Base-by-base conservation (phyloP, 31 red algal genomes). In the Odonthalia washingtoniensis region DNA sequence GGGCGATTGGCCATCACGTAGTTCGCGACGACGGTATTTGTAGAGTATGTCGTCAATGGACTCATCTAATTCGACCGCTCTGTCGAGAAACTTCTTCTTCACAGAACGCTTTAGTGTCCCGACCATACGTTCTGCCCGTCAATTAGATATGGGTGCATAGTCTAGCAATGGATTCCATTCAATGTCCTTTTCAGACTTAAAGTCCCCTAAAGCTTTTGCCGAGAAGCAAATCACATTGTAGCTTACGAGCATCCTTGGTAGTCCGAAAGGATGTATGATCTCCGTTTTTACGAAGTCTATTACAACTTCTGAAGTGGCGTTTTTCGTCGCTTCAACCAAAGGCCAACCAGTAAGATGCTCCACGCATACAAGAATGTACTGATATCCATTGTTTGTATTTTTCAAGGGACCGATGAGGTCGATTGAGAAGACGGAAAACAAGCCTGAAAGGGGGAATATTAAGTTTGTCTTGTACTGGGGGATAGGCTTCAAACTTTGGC, bases 41-140 rank as follows among this genome's bases (percentile, higher is more conserved):
- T n/a, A n/a, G n/a, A n/a, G n/a, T n/a, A n/a, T n/a, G n/a, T n/a
- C n/a, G n/a, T n/a, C n/a, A n/a, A n/a, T n/a, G n/a, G n/a, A n/a
- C n/a, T n/a, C n/a, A n/a, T n/a, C n/a, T n/a, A n/a, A n/a, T n/a
- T n/a, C n/a, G n/a, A n/a, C n/a, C n/a, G n/a, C n/a, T n/a, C n/a
- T n/a, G n/a, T n/a, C n/a, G n/a, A n/a, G n/a, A n/a, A n/a, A n/a
- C n/a, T n/a, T n/a, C n/a, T n/a, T n/a, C n/a, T n/a, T n/a, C n/a
- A n/a, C n/a, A n/a, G n/a, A n/a, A n/a, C n/a, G n/a, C 34, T 70
- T 70, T 12, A 70, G 9, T 21, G 66, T 34, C 6, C 16, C 66
- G 16, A 70, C 66, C 34, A 70, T 70, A 27, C 66, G 66, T 32
- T 70, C 66, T 12, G 66, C 34, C 12, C 66, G 66, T 70, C 66